Conservation (phyloP, 257 asterid genomes). For the Scutellaria baicalensis region DNA sequence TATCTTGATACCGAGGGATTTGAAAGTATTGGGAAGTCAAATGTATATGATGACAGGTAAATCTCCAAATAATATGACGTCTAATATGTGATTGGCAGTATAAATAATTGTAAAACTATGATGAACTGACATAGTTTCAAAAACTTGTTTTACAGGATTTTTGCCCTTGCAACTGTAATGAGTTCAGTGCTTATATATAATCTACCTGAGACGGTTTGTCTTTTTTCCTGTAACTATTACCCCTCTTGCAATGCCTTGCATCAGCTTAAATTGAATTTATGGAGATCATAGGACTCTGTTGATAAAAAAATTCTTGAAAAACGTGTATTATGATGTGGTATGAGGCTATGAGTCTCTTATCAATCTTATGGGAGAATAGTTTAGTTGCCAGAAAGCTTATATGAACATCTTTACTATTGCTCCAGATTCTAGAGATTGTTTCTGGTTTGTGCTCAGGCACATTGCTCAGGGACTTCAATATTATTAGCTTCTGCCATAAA, state of each 20-base stretch:
- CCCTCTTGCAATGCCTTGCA: neutral
- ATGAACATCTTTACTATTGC: neutral
- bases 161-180: constrained; percentile 90
- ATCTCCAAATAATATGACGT: neutral
- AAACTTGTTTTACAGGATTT: constrained; percentile 52
- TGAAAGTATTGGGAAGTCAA: constrained; percentile 98
- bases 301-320: neutral
- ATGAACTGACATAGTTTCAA: constrained; percentile 2
- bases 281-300: neutral
- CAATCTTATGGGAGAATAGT: neutral
- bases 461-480: neutral
- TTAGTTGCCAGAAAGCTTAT: neutral
- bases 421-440: neutral
- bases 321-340: neutral
- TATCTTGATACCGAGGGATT: constrained; percentile 98
- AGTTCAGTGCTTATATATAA: constrained; percentile 94
- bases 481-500: neutral
- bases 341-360: neutral
- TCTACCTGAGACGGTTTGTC: constrained; percentile 94
- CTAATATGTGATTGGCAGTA: neutral
- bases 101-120: neutral
- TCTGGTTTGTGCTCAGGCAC: neutral
- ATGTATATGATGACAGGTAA: constrained; percentile 94
- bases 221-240: constrained; percentile 22
- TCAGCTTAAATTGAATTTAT: neutral